Percentiles rank a stretch among this genome's conserved stretches.
Conservation (phyloP, 179 eudicot species). For the Actinidia polygama region DNA sequence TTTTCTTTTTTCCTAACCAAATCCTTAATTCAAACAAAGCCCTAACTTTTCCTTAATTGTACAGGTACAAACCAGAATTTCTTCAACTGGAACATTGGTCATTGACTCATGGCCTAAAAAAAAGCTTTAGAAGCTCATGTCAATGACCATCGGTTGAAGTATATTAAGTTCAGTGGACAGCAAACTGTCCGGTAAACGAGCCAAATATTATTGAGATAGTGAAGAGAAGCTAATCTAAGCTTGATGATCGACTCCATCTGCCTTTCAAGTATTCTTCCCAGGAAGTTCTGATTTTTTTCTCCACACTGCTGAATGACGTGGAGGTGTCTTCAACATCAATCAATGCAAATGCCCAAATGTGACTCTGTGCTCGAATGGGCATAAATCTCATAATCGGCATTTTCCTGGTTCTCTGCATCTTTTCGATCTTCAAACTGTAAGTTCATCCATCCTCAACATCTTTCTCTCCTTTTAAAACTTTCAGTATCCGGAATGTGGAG, state of each 20-base stretch:
- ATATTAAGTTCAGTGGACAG: not conserved
- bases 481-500: conserved; percentile 45
- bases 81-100: too few relatives aligned
- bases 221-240: conserved; percentile 47
- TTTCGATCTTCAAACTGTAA: conserved; percentile 24
- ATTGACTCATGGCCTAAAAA: too few relatives aligned
- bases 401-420: conserved; percentile 40
- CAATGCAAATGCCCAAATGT: conserved; percentile 66
- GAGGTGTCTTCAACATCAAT: conserved; percentile 65
- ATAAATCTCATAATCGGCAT: conserved; percentile 73
- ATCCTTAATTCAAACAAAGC: too few relatives aligned
- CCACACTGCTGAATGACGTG: conserved; percentile 57
- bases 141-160: too few relatives aligned
- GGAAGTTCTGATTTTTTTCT: conserved; percentile 47
- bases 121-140: too few relatives aligned
- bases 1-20: too few relatives aligned
- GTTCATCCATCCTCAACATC: conserved; percentile 34
- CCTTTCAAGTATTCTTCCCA: conserved; percentile 64
- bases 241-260: conserved; percentile 66
- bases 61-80: too few relatives aligned
- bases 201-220: not conserved
- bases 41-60: too few relatives aligned
- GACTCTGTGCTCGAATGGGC: conserved; percentile 58
- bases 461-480: conserved; percentile 64
- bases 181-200: not conserved